Conservation (phyloP, 768 basidiomycete genomes). For the Antrodiella citrinella region DNA sequence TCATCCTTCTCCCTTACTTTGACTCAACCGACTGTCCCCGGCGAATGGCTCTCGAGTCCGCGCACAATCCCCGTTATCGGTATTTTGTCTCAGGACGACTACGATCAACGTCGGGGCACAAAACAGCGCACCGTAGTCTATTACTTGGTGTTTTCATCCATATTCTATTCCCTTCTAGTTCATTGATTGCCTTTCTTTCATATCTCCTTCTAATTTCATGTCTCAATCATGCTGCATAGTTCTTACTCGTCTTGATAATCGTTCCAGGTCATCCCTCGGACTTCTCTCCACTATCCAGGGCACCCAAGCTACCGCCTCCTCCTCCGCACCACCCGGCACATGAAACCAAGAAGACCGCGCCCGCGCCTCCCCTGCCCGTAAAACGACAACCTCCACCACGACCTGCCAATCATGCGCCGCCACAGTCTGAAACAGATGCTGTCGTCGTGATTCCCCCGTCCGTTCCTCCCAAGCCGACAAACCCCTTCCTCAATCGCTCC, state of each 20-base stretch:
- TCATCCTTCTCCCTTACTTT: too few relatives aligned
- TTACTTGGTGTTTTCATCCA: too few relatives aligned
- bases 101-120: too few relatives aligned
- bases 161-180: too few relatives aligned
- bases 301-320: background rate
- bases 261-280: background rate
- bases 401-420: background rate
- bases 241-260: background rate
- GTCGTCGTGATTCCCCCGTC: conserved; percentile 1
- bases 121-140: too few relatives aligned
- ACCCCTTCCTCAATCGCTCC: conserved; percentile 31
- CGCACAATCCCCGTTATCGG: too few relatives aligned
- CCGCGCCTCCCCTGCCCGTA: too few relatives aligned
- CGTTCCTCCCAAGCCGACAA: conserved; percentile 23
- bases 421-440: background rate
- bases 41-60: too few relatives aligned
- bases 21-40: too few relatives aligned
- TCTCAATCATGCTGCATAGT: background rate
- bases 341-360: background rate
- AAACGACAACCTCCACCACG: background rate
- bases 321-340: background rate
- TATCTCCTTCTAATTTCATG: background rate
- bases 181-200: too few relatives aligned
- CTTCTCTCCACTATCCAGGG: background rate
- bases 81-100: too few relatives aligned